These are phyloP conservation scores for Neurospora sublineolata DNA, from an alignment of 495 filamentous ascomycete species.

Conservation along the genomic window DNA sequence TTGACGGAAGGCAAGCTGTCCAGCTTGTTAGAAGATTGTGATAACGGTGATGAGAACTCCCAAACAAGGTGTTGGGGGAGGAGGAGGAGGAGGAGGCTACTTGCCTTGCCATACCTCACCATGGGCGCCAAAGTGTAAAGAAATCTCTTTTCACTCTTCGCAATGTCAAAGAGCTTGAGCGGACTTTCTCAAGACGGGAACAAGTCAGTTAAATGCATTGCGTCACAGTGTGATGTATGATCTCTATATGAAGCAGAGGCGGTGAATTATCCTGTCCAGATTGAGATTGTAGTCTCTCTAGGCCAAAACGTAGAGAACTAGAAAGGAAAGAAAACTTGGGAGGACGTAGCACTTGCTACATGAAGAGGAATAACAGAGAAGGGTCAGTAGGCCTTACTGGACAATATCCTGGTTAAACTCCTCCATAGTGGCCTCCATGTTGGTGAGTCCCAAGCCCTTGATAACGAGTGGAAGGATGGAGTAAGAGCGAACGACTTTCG, in stretches of 20 bases:
- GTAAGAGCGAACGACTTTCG: not conserved
- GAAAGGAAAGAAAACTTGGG: not conserved
- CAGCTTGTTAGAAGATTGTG: not conserved
- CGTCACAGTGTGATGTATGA: not conserved
- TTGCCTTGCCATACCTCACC: slow-evolving; percentile 52
- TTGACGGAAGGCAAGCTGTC: slow-evolving; percentile 50
- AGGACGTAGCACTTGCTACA: not conserved
- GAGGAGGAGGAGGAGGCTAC: not conserved
- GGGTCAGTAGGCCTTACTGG: slow-evolving; percentile 15
- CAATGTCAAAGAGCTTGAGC: slow-evolving; percentile 45
- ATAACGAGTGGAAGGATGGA: not conserved
- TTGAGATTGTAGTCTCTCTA: not conserved
- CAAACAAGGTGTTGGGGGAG: not conserved
- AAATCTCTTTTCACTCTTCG: slow-evolving; percentile 38
- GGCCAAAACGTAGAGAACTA: not conserved
- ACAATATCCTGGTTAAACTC: slow-evolving; percentile 6
- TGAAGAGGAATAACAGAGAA: not conserved
- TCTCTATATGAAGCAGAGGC: not conserved
- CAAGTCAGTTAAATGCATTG: slow-evolving; percentile 7
- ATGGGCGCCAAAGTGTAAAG: slow-evolving; percentile 54
- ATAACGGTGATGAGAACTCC: not conserved
- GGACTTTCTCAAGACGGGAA: slow-evolving; percentile 28
- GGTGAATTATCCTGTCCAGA: not conserved
- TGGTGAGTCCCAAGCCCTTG: not conserved
- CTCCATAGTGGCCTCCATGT: not conserved